Base-by-base conservation (phyloP, 2,329 filamentous ascomycete genomes). In the Diaporthe ilicicola region DNA sequence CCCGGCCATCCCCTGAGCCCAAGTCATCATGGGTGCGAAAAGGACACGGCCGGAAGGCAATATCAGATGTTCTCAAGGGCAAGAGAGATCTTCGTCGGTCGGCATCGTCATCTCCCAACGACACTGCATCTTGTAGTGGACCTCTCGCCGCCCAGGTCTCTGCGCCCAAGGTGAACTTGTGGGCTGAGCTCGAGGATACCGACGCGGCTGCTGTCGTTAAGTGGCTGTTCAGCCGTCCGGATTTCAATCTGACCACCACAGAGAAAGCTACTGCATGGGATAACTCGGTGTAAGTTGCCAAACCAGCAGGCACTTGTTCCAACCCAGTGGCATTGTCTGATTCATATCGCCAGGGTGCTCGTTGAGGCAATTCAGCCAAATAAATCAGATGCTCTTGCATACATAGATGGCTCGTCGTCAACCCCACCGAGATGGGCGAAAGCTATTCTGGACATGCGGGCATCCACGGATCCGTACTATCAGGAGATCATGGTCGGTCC, bases 401-500 rank as follows among this genome's bases (percentile, higher is more conserved):
- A 85, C 69, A 75, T 87, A 1, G 83, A 87, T 39, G 79, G 78
- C 2, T 72, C 75, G 8, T 81, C 76, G 0, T 69, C 80, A 4
- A 74, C 76, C 1, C 84, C 85, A 1, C 67, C 75, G 2, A 78
- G 82, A 22, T 86, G 83, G 75, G 85, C 85, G 4, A 84, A 83
- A 62, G 83, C 83, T 1, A 74, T 82, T 3, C 74, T 87, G n/a
- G 78, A 82, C 69, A 78, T 82, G 74, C 78, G 81, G 9, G 77
- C 84, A 2, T 78, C 81, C 9, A 78, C 80, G 37, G 73, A 81
- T 10, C 77, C 84, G 0, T 78, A 80, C 46, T 82, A 81, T 24
- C 78, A 81, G 32, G 82, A 88, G 69, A 84, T 86, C 72, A 76
- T 84, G 55, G 82, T 88, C 19, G 86, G 86, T 0, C 86, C 86